phyloP scores from a whole-genome alignment of 345 rosid species.

The Rhizophora apiculata region DNA sequence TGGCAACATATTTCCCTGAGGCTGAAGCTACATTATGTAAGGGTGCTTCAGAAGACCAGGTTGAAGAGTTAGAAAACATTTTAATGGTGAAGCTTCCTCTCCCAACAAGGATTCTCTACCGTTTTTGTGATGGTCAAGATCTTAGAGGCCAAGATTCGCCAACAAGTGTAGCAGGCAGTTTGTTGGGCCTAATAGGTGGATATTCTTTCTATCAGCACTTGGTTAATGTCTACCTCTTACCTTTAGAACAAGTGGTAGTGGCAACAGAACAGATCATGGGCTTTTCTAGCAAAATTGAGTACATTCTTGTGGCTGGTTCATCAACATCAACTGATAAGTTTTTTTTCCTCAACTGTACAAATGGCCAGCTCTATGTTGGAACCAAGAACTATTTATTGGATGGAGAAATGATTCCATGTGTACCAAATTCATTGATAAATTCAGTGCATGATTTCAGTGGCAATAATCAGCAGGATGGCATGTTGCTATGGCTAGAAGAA shows the following conservation, averaged over 20 bases:
- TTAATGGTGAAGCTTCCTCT: constrained; percentile 69
- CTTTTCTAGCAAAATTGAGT: constrained; percentile 27
- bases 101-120: constrained; percentile 73
- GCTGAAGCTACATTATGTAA: constrained; percentile 56
- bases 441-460: constrained; percentile 43
- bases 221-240: constrained; percentile 69
- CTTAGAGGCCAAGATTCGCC: not conserved
- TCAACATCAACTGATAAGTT: constrained; percentile 31
- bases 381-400: constrained; percentile 37
- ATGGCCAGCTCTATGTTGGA: constrained; percentile 70
- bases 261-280: constrained; percentile 35
- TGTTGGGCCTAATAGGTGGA: constrained; percentile 77
- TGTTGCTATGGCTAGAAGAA: constrained; percentile 93
- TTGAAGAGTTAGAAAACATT: constrained; percentile 42
- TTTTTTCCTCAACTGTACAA: constrained; percentile 72
- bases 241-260: constrained; percentile 45
- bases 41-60: constrained; percentile 74
- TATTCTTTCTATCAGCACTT: constrained; percentile 44
- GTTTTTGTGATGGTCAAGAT: constrained; percentile 81
- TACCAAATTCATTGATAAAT: constrained; percentile 52
- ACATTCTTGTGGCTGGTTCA: constrained; percentile 61
- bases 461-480: constrained; percentile 64
- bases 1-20: constrained; percentile 63
- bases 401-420: constrained; percentile 77
- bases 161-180: not conserved